Evolutionary conservation across 169 alveolate species (phyloP).

Genomic region (Cryptosporidium meleagridis): DNA sequence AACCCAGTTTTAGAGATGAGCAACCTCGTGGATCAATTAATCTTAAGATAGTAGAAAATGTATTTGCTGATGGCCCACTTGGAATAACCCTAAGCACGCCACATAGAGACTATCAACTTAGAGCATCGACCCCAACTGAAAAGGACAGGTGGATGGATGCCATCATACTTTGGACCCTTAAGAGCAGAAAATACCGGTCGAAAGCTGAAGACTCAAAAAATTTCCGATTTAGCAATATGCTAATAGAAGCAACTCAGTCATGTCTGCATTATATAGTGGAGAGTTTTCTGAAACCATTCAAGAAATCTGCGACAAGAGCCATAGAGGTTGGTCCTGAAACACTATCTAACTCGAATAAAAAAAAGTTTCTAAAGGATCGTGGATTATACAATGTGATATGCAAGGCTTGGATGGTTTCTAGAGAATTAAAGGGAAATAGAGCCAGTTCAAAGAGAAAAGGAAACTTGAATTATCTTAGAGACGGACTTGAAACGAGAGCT

Average conservation of each 20-base stretch:
- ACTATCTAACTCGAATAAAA: slow-evolving; percentile 55
- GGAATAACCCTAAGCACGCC: slow-evolving; percentile 73
- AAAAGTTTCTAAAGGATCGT: slow-evolving; percentile 58
- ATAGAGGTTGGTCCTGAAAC: slow-evolving; percentile 71
- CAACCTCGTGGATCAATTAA: slow-evolving; percentile 67
- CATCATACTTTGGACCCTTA: slow-evolving; percentile 61
- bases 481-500: slow-evolving; percentile 17
- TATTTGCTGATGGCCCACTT: slow-evolving; percentile 74
- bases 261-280: slow-evolving; percentile 64
- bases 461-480: neutral
- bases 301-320: slow-evolving; percentile 72
- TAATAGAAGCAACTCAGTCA: slow-evolving; percentile 68
- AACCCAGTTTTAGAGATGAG: slow-evolving; percentile 59
- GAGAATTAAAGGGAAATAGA: slow-evolving; percentile 38
- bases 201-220: slow-evolving; percentile 61
- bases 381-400: slow-evolving; percentile 45
- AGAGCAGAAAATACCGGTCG: slow-evolving; percentile 54
- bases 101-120: slow-evolving; percentile 59
- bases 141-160: slow-evolving; percentile 74
- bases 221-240: slow-evolving; percentile 69
- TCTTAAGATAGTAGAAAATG: slow-evolving; percentile 63
- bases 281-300: slow-evolving; percentile 66
- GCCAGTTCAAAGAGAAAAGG: slow-evolving; percentile 11
- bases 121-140: slow-evolving; percentile 68
- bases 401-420: slow-evolving; percentile 67